phyloP scores from a whole-genome alignment of 495 filamentous ascomycete genomes.

The Viridothelium virens region DNA sequence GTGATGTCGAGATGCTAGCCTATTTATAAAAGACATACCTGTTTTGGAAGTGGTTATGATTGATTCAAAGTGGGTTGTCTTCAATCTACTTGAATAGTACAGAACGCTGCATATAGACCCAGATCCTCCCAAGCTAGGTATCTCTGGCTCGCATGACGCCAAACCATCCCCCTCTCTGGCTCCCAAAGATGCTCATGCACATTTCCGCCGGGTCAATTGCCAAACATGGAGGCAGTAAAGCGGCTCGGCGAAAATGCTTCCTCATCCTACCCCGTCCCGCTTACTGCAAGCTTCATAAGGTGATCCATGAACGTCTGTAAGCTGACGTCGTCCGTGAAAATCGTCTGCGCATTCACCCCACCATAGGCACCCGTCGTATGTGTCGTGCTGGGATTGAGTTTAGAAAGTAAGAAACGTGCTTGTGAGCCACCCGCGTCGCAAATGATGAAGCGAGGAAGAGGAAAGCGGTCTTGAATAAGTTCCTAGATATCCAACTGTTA shows the following conservation, averaged over 20 bases:
- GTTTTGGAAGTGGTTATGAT: too few relatives aligned
- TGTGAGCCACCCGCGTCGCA: constrained; percentile 98
- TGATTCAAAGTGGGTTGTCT: not conserved
- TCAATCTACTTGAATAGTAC: not conserved
- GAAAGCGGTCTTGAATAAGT: constrained; percentile 94
- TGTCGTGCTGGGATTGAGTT: constrained; percentile 97
- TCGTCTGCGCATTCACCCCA: constrained; percentile 92
- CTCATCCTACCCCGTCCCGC: constrained; percentile 22
- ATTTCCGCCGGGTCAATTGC: not conserved
- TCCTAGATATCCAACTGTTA: constrained; percentile 49
- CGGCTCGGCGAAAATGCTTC: not conserved
- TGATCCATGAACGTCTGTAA: constrained; percentile 99
- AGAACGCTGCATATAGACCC: not conserved
- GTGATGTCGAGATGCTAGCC: too few relatives aligned
- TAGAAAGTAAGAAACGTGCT: constrained; percentile 93
- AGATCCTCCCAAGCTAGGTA: not conserved
- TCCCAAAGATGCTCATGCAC: not conserved
- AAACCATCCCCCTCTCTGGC: not conserved
- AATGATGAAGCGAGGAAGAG: constrained; percentile 95
- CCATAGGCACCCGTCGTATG: constrained; percentile 82
- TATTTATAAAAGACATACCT: too few relatives aligned
- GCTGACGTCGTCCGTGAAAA: constrained; percentile 98
- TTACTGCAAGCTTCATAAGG: constrained; percentile 72
- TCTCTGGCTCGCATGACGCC: not conserved
- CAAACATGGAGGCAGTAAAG: constrained; percentile 1